Conservation (phyloP, 305 asterid genomes). For the Fraxinus angustifolia region DNA sequence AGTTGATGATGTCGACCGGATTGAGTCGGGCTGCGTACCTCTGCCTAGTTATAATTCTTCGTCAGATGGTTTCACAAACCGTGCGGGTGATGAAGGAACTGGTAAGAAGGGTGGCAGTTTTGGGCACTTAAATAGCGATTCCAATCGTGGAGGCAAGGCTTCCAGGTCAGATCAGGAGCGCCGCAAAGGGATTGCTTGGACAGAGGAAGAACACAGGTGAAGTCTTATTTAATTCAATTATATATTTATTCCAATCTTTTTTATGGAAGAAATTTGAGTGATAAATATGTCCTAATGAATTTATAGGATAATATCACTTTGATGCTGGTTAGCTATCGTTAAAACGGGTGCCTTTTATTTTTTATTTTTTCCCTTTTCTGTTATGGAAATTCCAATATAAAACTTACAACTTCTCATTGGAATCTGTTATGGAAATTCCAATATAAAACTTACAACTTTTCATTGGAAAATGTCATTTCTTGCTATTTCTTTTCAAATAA, state of each 20-base stretch:
- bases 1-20: slow-evolving; percentile 63
- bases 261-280: neutral
- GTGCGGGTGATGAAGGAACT: slow-evolving; percentile 53
- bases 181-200: slow-evolving; percentile 97
- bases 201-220: slow-evolving; percentile 96
- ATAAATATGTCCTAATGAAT: slow-evolving; percentile 4
- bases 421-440: too few species aligned
- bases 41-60: slow-evolving; percentile 57
- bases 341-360: neutral
- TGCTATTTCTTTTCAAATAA: neutral
- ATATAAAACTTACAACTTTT: neutral
- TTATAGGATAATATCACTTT: neutral
- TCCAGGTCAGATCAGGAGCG: slow-evolving; percentile 81
- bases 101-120: slow-evolving; percentile 49
- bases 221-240: slow-evolving; percentile 10
- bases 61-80: slow-evolving; percentile 49
- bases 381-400: neutral
- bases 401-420: neutral
- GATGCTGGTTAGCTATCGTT: neutral
- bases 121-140: slow-evolving; percentile 40
- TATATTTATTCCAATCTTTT: neutral
- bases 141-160: slow-evolving; percentile 56
- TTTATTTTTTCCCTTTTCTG: neutral
- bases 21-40: slow-evolving; percentile 64
- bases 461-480: neutral